Evolutionary conservation across 2,329 filamentous ascomycete genomes (phyloP).

Genomic region (Scortechinia acanthostroma): DNA sequence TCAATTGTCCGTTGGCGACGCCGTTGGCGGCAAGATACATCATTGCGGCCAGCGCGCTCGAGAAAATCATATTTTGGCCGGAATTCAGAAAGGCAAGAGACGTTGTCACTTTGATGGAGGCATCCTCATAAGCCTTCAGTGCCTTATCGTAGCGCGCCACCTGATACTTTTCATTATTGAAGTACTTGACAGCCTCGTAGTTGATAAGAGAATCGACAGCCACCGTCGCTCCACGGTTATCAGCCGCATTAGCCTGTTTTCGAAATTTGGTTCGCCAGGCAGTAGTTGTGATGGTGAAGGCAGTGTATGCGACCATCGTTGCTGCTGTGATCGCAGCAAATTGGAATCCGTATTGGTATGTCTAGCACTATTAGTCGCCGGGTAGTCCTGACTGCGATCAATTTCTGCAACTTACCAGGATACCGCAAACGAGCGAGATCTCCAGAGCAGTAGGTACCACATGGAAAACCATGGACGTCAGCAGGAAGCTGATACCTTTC

Average conservation of each 20-base stretch:
- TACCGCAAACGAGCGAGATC: slow-evolving; percentile 91
- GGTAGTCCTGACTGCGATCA: no score
- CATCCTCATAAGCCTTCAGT: slow-evolving; percentile 78
- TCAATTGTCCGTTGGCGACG: slow-evolving; percentile 73
- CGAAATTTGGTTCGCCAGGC: slow-evolving; percentile 96
- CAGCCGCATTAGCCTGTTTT: slow-evolving; percentile 87
- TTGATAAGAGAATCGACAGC: slow-evolving; percentile 96
- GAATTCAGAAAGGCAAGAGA: slow-evolving; percentile 88
- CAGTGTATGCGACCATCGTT: slow-evolving; percentile 89
- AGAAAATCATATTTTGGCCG: slow-evolving; percentile 96
- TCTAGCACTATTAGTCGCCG: slow-evolving; percentile 23
- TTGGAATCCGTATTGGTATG: slow-evolving; percentile 85
- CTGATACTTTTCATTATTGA: slow-evolving; percentile 97
- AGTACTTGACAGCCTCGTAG: slow-evolving; percentile 98
- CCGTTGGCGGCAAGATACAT: slow-evolving; percentile 95
- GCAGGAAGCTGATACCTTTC: slow-evolving; percentile 93
- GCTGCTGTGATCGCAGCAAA: slow-evolving; percentile 84
- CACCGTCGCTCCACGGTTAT: slow-evolving; percentile 90
- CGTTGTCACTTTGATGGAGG: slow-evolving; percentile 93
- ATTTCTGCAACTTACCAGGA: slow-evolving; percentile 40
- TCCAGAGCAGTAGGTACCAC: slow-evolving; percentile 88
- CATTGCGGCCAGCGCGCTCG: slow-evolving; percentile 85
- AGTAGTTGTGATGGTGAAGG: slow-evolving; percentile 95
- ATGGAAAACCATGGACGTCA: slow-evolving; percentile 98
- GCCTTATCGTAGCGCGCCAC: slow-evolving; percentile 84